Percentiles rank a stretch among this genome's conserved stretches.
Evolutionary conservation across 2,329 filamentous ascomycete species (phyloP).

Genomic region (Westerdykella sp.): DNA sequence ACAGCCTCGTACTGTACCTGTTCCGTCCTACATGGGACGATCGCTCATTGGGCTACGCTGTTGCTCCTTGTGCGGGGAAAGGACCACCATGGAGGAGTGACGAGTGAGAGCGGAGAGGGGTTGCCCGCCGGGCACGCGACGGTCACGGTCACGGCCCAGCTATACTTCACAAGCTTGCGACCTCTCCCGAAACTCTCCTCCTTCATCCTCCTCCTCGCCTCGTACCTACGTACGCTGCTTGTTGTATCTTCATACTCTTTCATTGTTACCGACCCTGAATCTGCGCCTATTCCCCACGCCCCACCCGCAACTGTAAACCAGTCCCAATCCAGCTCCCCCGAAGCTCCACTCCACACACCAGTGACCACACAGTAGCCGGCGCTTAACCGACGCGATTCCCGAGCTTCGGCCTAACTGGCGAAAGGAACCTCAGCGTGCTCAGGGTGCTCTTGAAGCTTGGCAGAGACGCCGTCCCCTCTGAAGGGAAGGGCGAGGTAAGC

Average conservation of each 20-base stretch:
- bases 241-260: background rate
- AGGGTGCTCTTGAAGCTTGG: too few relatives aligned
- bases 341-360: too few relatives aligned
- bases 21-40: background rate
- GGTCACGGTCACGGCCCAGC: too few relatives aligned
- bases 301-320: background rate
- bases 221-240: background rate
- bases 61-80: background rate
- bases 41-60: background rate
- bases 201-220: background rate
- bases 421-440: background rate
- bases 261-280: background rate
- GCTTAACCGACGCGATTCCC: background rate
- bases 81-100: background rate
- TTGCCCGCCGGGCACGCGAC: too few relatives aligned
- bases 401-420: background rate
- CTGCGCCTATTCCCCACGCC: background rate
- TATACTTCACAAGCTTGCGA: background rate
- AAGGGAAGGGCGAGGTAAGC: conserved; percentile 4
- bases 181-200: background rate
- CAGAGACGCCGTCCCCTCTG: background rate
- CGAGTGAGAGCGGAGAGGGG: background rate
- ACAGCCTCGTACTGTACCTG: background rate
- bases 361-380: background rate
- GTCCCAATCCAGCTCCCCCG: too few relatives aligned